Conservation (phyloP, 805 yeast genomes). For the Candida maltosa region DNA sequence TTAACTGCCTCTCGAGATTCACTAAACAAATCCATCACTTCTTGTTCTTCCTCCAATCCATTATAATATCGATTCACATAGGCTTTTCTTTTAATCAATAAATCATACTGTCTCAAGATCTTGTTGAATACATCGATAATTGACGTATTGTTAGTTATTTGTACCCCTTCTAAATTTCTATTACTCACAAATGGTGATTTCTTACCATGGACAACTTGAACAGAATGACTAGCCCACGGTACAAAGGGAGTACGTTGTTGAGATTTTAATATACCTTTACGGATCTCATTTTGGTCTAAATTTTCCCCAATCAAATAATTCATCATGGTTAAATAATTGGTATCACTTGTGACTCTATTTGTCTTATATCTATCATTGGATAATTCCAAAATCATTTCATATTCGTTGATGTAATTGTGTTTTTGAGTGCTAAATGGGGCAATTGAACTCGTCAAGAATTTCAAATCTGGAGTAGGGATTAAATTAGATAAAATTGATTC, state of each 20-base stretch:
- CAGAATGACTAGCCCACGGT: constrained; percentile 80
- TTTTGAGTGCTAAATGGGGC: constrained; percentile 46
- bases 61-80: constrained; percentile 73
- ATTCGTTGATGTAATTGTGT: constrained; percentile 69
- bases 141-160: constrained; percentile 80
- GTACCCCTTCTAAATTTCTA: constrained; percentile 60
- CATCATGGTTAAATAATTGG: constrained; percentile 62
- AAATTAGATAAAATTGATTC: constrained; percentile 78
- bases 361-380: constrained; percentile 74
- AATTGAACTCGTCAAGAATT: constrained; percentile 40
- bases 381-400: constrained; percentile 81
- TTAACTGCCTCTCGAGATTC: constrained; percentile 48
- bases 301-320: constrained; percentile 64
- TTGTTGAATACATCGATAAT: constrained; percentile 64
- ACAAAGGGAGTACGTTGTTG: constrained; percentile 71
- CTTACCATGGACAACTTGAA: constrained; percentile 74
- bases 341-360: constrained; percentile 47
- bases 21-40: constrained; percentile 46
- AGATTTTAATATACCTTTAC: constrained; percentile 61
- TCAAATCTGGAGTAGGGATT: constrained; percentile 78
- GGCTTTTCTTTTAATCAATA: constrained; percentile 74
- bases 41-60: constrained; percentile 36
- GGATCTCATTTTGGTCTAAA: constrained; percentile 65
- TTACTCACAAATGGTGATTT: constrained; percentile 57
- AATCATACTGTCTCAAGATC: constrained; percentile 74